Evolutionary conservation across 371 early-diverging fungal genomes (phyloP).

Genomic region (Rhizopus delemar): DNA sequence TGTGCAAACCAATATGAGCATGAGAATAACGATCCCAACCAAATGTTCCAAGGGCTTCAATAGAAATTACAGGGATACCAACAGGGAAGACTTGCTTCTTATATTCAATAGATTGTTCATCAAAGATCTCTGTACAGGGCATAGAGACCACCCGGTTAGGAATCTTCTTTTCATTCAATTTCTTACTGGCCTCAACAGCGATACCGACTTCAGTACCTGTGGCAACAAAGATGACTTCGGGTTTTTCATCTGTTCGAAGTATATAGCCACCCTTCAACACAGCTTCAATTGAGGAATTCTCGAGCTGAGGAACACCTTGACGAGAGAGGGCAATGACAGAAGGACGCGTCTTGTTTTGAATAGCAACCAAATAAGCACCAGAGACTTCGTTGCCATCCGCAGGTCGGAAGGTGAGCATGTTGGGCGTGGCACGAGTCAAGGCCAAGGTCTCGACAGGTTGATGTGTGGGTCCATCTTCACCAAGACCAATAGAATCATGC

Average conservation of each 20-base stretch:
- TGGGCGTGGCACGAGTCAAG: slow-evolving; percentile 94
- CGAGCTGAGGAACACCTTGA: slow-evolving; percentile 92
- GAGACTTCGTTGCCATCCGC: slow-evolving; percentile 97
- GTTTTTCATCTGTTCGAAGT: slow-evolving; percentile 60
- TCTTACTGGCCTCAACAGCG: slow-evolving; percentile 82
- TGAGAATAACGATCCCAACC: slow-evolving; percentile 97
- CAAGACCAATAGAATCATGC: slow-evolving; percentile 99
- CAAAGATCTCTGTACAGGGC: slow-evolving; percentile 96
- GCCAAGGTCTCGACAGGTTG: slow-evolving; percentile 98
- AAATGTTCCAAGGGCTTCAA: slow-evolving; percentile 92
- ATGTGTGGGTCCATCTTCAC: slow-evolving; percentile 99
- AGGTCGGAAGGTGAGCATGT: slow-evolving; percentile 88
- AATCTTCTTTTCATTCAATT: slow-evolving; percentile 61
- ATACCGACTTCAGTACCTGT: slow-evolving; percentile 97
- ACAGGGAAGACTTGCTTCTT: slow-evolving; percentile 77
- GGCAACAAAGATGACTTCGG: slow-evolving; percentile 74
- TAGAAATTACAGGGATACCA: slow-evolving; percentile 80
- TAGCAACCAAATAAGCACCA: slow-evolving; percentile 85
- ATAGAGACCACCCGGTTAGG: slow-evolving; percentile 90
- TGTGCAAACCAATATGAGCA: slow-evolving; percentile 87
- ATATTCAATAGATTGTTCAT: slow-evolving; percentile 88
- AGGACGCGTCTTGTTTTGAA: slow-evolving; percentile 71
- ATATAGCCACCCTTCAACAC: slow-evolving; percentile 79
- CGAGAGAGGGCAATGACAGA: slow-evolving; percentile 91
- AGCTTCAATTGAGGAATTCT: slow-evolving; percentile 79